Conservation (phyloP, 1,284 basidiomycete species). For the Puccinia brachypodii region DNA sequence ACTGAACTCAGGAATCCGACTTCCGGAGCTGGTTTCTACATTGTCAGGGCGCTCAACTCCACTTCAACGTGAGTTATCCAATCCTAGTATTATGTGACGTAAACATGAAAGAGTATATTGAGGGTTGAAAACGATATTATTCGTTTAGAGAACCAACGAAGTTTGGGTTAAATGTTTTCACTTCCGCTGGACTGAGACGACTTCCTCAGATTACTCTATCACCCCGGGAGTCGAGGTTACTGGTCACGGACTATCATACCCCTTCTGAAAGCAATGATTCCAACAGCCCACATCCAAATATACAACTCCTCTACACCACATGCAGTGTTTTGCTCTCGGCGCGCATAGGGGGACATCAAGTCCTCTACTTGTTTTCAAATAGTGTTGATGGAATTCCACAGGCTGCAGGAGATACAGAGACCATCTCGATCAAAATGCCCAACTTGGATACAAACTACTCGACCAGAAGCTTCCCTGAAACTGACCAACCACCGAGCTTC, state of each 20-base stretch:
- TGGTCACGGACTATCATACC: slow-evolving; percentile 70
- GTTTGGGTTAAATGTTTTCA: slow-evolving; percentile 62
- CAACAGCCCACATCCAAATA: slow-evolving; percentile 62
- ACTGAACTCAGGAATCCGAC: slow-evolving; percentile 70
- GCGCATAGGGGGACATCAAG: slow-evolving; percentile 66
- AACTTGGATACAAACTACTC: not conserved
- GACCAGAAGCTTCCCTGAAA: slow-evolving; percentile 5
- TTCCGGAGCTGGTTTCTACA: slow-evolving; percentile 67
- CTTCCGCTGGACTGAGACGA: slow-evolving; percentile 62
- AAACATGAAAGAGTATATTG: not conserved
- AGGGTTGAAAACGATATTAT: slow-evolving; percentile 35
- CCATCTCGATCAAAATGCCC: slow-evolving; percentile 9
- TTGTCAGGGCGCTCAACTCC: slow-evolving; percentile 64
- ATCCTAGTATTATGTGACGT: not conserved
- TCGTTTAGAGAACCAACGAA: slow-evolving; percentile 59
- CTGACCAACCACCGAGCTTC: slow-evolving; percentile 58
- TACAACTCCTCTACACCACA: slow-evolving; percentile 56
- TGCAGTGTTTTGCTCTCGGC: slow-evolving; percentile 70
- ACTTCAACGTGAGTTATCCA: slow-evolving; percentile 60
- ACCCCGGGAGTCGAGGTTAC: slow-evolving; percentile 69
- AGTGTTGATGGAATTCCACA: not conserved
- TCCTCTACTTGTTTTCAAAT: slow-evolving; percentile 65
- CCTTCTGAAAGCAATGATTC: slow-evolving; percentile 59
- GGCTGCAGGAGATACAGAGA: not conserved
- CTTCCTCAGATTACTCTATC: slow-evolving; percentile 66